Conservation (phyloP, 1,284 basidiomycete genomes). For the Blastosporella zonata region DNA sequence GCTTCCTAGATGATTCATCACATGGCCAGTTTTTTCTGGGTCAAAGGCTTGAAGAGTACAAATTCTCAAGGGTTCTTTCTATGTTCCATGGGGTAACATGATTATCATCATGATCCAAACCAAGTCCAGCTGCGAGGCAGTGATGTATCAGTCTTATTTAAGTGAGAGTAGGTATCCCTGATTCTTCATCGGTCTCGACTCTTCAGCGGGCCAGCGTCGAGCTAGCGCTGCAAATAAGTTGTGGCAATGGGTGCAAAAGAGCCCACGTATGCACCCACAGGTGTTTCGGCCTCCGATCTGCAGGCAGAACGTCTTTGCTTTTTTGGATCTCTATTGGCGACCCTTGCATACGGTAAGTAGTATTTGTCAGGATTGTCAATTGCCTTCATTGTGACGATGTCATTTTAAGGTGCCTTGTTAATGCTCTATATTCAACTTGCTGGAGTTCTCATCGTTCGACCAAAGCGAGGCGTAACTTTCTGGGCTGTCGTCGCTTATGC, state of each 20-base stretch:
- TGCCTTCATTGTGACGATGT: neutral
- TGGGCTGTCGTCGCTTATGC: constrained; percentile 18
- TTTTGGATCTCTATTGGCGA: constrained; percentile 16
- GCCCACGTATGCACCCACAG: constrained; percentile 1
- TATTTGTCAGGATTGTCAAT: neutral
- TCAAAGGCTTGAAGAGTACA: too few relatives aligned
- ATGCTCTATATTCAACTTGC: constrained; percentile 21
- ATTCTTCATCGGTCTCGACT: too few relatives aligned
- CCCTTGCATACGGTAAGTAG: constrained; percentile 20
- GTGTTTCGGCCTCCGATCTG: neutral
- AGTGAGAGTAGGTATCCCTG: too few relatives aligned
- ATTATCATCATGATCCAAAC: too few relatives aligned
- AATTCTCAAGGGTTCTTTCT: too few relatives aligned
- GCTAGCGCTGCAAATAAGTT: neutral
- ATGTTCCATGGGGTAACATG: too few relatives aligned
- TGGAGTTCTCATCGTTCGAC: constrained; percentile 17
- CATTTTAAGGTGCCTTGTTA: constrained; percentile 16
- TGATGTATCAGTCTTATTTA: too few relatives aligned
- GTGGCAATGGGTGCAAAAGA: constrained; percentile 10
- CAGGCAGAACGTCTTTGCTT: constrained; percentile 16
- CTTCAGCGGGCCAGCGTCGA: too few relatives aligned
- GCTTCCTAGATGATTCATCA: too few relatives aligned
- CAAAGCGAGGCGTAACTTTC: constrained; percentile 14
- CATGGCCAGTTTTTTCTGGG: too few relatives aligned
- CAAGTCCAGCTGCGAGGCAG: too few relatives aligned